Evolutionary conservation across 768 basidiomycete species (phyloP), one percentile per base, ranked within the genome.

Genomic region (Leucocoprinus sp.): DNA sequence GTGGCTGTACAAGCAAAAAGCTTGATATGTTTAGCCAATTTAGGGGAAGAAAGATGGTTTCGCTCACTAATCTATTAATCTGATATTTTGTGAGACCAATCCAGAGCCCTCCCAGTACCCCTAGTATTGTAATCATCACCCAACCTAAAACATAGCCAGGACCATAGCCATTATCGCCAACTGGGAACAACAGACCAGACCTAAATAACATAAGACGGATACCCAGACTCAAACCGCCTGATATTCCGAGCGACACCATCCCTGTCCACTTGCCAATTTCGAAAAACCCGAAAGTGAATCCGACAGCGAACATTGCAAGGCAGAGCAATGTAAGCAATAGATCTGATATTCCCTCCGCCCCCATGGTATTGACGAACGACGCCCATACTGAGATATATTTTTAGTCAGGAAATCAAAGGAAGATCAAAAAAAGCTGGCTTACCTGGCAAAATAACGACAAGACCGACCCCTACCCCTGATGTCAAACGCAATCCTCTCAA

Each of bases 171-270:
- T 48, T 23, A 11, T 23, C 34, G 18, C 46, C 46, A 8, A 27
- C 33, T 11, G 70, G 57, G 15, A 81, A 44, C 17, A 84, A 63
- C 28, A 84, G 62, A 3, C 69, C 72, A 2, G 60, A 55, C 24
- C 71, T 69, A 38, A 84, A 44, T 14, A 84, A 59, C 18, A 72
- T 56, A 31, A 80, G 58, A 17, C 82, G 74, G 9, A 78, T 61
- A 8, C 76, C 80, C 18, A 80, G 60, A 2, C 82, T 68, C 2
- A 79, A 45, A 6, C 82, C 83, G 8, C 80, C 79, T 3, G 66
- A 59, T n/a, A 72, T 51, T 8, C 75, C 71, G 0, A 83, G 58
- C 19, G 66, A 51, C 2, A 65, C 56, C 12, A 78, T 68, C 1
- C 72, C 79, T 5, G 66, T 58, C n/a, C 67, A 45, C 7, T 72